Base-by-base conservation (phyloP, 2,329 filamentous ascomycete species). In the Fusarium cyanostomum region DNA sequence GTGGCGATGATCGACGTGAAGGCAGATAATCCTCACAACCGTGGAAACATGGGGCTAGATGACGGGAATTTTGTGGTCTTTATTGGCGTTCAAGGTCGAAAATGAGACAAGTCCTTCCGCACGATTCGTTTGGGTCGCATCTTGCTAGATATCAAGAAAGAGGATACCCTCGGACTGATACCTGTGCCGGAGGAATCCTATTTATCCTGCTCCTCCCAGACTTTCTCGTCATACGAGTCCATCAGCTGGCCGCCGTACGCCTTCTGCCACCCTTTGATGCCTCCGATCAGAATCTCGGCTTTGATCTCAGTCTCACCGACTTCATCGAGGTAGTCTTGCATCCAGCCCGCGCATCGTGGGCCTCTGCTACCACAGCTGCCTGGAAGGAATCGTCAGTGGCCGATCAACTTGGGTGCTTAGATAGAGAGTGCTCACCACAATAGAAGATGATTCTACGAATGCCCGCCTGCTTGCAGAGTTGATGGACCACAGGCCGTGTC, bases 201-300 rank as follows among this genome's bases (percentile, higher is more conserved):
- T 51, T 69, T 66, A 61, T 57, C 64, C 44, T 64, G 66, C 56
- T 61, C 56, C 39, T 56, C 55, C 78, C 78, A 80, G 45, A 52
- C 68, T 52, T 74, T 72, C 45, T 80, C 78, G 48, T 84, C 81
- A 69, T 84, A 86, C 28, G 74, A 79, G 53, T 84, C 80, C 77
- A 86, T 81, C 70, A 81, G 70, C 26, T 75, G 70, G 7, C 81
- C 79, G 18, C 77, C 76, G 59, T 81, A 83, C 24, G 75, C 75
- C 52, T 77, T 80, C n/a, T 82, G 81, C 84, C 84, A 87, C 7
- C 81, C 82, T 52, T 83, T 82, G 62, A 86, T 80, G 5, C 84
- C 84, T 9, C 82, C 83, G n/a, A 72, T 74, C 44, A 86, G 73
- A 12, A 84, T 78, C 46, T 81, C 67, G 28, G 82, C 80, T 60